A percentile compares a stretch with the other conserved stretches of the same genome.
Conservation (phyloP, 192 early-diverging fungal genomes). For the Cetraspora pellucida region DNA sequence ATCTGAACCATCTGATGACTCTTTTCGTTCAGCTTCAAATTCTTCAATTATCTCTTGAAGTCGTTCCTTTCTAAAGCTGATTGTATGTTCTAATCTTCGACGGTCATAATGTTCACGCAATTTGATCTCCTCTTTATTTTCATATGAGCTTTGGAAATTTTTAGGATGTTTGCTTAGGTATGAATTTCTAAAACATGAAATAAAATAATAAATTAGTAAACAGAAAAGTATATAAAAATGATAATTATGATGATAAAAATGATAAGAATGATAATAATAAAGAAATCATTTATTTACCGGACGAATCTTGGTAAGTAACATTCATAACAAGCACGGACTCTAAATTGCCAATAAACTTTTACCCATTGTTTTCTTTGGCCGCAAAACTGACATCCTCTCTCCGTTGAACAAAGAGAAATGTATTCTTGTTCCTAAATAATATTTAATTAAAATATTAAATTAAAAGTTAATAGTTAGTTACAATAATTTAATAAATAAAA, state of each 20-base stretch:
- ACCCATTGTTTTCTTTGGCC: not conserved
- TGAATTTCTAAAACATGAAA: not conserved
- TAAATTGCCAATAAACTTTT: not conserved
- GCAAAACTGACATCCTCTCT: slow-evolving; percentile 16
- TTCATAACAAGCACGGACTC: not conserved
- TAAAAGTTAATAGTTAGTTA: too few relatives aligned
- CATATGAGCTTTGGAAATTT: not conserved
- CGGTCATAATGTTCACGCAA: not conserved
- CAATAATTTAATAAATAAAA: too few relatives aligned
- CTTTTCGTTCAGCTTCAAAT: not conserved
- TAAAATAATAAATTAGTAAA: too few relatives aligned
- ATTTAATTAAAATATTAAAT: too few relatives aligned
- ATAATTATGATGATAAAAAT: not conserved
- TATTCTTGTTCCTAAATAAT: slow-evolving; percentile 17
- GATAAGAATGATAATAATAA: not conserved
- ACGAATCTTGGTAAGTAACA: not conserved
- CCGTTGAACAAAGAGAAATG: not conserved
- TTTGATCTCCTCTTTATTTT: not conserved
- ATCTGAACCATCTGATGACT: not conserved
- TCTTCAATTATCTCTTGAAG: not conserved
- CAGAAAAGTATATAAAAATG: not conserved
- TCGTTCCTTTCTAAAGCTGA: not conserved
- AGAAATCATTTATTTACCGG: slow-evolving; percentile 3
- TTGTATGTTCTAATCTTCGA: not conserved
- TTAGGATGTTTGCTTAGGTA: not conserved